Evolutionary conservation across 495 filamentous ascomycete genomes (phyloP), one percentile per base, ranked within the genome.

Genomic region (Xylaria scruposa): DNA sequence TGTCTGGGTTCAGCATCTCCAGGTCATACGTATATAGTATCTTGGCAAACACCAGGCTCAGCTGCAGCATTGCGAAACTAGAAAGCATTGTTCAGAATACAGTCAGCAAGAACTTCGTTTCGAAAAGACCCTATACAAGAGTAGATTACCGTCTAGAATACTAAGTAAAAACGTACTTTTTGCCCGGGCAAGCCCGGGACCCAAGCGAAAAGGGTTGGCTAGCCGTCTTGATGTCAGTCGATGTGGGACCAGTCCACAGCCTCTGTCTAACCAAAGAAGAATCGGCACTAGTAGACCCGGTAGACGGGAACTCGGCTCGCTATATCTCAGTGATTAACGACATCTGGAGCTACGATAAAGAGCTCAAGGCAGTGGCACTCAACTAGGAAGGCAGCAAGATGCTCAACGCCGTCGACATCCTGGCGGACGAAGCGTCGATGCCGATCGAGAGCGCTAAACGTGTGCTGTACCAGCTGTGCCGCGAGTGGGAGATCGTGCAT

Each of bases 11-110:
- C 24, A 82, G 68, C 4, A 82, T 63, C 70, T 82, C 79, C 64
- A 80, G n/a, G 47, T 84, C 77, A 64, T 79, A 82, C n/a, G 40
- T 76, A 51, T 68, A 83, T 12, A 78, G 29, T n/a, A 83, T 56
- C 63, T 81, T 83, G 15, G 78, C 53, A 12, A 83, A 56, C 12
- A 81, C n/a, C 46, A 77, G 58, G 19, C 62, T 74, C 65, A 81
- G 8, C 36, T 38, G 36, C 8, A 38, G 36, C 36, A 38, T 38
- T 38, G 36, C 36, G 36, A 38, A 38, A 38, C 36, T 38, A 38
- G 6, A 38, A 38, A 8, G 6, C 36, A 8, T 38, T 38, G 8
- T 38, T 38, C 36, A 38, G 36, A 38, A 38, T 8, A 36, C 7
- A 6, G 8, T 38, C 8, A 38, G 36, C 36, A 8, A 38, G 36